Conservation (phyloP, 2,329 filamentous ascomycete species). For the Apiospora saccharicola region DNA sequence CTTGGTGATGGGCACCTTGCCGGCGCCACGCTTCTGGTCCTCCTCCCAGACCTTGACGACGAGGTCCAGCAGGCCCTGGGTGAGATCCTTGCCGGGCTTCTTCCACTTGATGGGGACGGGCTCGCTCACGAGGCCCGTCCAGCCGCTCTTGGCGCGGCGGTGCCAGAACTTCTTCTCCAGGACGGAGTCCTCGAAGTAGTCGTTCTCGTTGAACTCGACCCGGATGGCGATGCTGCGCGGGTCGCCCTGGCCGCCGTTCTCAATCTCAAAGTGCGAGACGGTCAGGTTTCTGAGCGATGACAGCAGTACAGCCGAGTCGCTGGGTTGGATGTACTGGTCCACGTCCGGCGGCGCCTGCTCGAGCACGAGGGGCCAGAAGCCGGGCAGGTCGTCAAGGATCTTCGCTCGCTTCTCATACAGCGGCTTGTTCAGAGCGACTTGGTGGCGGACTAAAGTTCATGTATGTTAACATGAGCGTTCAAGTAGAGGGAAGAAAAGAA, state of each 20-base stretch:
- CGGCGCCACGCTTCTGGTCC: conserved; percentile 49
- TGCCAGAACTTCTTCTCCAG: conserved; percentile 95
- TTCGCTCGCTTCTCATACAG: conserved; percentile 80
- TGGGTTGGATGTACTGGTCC: conserved; percentile 85
- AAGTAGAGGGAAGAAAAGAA: background rate
- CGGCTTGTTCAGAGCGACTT: conserved; percentile 70
- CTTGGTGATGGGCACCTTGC: conserved; percentile 39
- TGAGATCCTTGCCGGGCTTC: conserved; percentile 78
- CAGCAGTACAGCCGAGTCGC: conserved; percentile 77
- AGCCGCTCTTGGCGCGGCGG: conserved; percentile 72
- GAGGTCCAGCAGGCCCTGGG: conserved; percentile 78
- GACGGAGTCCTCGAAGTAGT: conserved; percentile 78
- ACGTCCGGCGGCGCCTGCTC: conserved; percentile 86
- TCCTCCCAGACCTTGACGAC: conserved; percentile 75
- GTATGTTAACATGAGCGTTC: conserved; percentile 13
- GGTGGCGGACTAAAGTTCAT: conserved; percentile 68
- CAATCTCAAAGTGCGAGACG: conserved; percentile 83
- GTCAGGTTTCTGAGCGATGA: conserved; percentile 71
- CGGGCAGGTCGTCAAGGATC: conserved; percentile 74
- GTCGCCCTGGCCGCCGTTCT: conserved; percentile 68
- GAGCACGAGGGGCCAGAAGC: conserved; percentile 96
- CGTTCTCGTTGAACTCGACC: conserved; percentile 83
- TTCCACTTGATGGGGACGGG: conserved; percentile 91
- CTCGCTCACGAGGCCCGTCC: conserved; percentile 83
- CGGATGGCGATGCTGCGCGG: conserved; percentile 81